Conservation (phyloP, 2,329 filamentous ascomycete species). For the Rutstroemia sp. region DNA sequence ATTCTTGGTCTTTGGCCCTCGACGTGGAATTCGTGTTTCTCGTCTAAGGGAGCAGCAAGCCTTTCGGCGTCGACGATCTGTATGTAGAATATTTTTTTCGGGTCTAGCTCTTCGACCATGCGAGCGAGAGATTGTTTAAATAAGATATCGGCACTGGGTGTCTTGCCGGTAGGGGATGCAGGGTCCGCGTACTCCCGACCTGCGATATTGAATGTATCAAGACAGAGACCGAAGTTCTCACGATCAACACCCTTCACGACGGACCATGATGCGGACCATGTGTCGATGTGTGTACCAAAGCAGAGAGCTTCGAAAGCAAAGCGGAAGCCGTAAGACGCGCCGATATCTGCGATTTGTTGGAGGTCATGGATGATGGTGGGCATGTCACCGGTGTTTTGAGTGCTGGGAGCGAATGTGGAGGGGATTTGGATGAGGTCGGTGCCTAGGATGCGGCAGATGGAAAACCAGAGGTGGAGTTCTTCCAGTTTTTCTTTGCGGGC, state of each 20-base stretch:
- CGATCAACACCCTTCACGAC: conserved; percentile 58
- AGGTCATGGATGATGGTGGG: conserved; percentile 56
- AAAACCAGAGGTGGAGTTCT: conserved; percentile 63
- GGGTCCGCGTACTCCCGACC: conserved; percentile 67
- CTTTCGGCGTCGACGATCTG: conserved; percentile 70
- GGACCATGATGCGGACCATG: conserved; percentile 67
- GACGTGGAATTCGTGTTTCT: conserved; percentile 51
- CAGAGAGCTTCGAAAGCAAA: conserved; percentile 69
- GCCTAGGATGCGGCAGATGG: conserved; percentile 53
- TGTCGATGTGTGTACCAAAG: conserved; percentile 63
- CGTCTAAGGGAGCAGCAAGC: conserved; percentile 47
- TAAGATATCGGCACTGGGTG: conserved; percentile 30
- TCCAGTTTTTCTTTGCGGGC: conserved; percentile 50
- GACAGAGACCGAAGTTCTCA: conserved; percentile 66
- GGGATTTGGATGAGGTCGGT: conserved; percentile 72
- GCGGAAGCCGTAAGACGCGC: conserved; percentile 47
- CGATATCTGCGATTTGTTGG: conserved; percentile 58
- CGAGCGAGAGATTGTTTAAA: conserved; percentile 33
- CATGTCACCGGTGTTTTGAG: conserved; percentile 39
- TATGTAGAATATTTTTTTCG: conserved; percentile 55
- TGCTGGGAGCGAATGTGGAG: conserved; percentile 46
- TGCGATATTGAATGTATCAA: conserved; percentile 74
- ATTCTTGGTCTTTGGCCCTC: conserved; percentile 55
- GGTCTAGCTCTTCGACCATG: conserved; percentile 21
- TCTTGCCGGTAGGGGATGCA: conserved; percentile 30